Percentiles rank a stretch among this genome's conserved stretches.
phyloP scores from a whole-genome alignment of 441 rosid species.

The Arabidopsis hybrid region DNA sequence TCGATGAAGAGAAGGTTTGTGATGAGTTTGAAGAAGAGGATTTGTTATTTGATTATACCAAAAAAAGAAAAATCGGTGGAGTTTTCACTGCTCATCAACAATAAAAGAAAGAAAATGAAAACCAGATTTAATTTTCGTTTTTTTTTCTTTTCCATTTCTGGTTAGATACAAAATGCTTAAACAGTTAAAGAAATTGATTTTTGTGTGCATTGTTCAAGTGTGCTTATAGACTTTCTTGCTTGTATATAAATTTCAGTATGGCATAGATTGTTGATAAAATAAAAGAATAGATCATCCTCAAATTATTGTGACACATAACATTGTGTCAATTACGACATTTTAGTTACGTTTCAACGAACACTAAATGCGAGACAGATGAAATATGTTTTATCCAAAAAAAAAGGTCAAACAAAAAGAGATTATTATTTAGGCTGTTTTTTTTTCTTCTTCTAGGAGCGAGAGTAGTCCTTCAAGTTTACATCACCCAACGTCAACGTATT shows the following conservation, averaged over 20 bases:
- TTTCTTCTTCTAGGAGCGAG: background rate
- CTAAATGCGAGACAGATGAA: background rate
- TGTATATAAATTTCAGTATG: slow-evolving; percentile 10
- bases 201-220: slow-evolving; percentile 6
- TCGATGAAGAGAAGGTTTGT: slow-evolving; percentile 73
- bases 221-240: slow-evolving; percentile 3
- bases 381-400: background rate
- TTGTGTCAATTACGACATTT: background rate
- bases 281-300: background rate
- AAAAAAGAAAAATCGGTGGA: slow-evolving; percentile 14
- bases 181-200: slow-evolving; percentile 14
- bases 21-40: slow-evolving; percentile 57
- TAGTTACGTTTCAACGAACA: background rate
- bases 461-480: background rate
- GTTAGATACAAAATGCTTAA: background rate
- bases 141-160: background rate
- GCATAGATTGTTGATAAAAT: background rate
- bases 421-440: background rate
- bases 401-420: slow-evolving; percentile 8
- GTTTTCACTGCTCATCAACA: slow-evolving; percentile 20
- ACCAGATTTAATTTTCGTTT: background rate
- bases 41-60: slow-evolving; percentile 19
- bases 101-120: background rate
- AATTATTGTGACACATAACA: too few species aligned
- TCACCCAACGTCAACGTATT: slow-evolving; percentile 13